Base-by-base conservation (phyloP, 176 grass and related monocot species). In the Cenchrus purpureus region DNA sequence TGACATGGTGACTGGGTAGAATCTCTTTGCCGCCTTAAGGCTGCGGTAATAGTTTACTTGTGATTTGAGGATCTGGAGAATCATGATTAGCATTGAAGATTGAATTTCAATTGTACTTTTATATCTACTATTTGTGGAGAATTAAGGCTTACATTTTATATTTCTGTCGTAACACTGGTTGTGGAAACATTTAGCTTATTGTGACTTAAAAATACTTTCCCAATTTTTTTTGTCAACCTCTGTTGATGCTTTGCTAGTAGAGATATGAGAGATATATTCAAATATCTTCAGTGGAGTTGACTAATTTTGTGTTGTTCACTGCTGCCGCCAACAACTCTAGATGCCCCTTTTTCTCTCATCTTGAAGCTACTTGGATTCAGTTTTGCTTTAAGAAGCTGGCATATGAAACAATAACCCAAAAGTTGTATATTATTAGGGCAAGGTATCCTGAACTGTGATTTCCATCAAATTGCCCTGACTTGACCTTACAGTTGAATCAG, bases 81-180 rank as follows among this genome's bases (percentile, higher is more conserved):
- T 75, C 71, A 53, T 74, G 48, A 75, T 53, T 84, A 66, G 4
- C 1, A 49, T 84, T 84, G 37, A 83, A 67, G 14, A 57, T 68
- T 77, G 22, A 71, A 60, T 31, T 86, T 79, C 13, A 71, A 29
- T 51, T 40, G 76, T 86, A 49, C 55, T 52, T 48, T 65, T 40
- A 14, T 43, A 43, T 43, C 25, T 25, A 25, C 42, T 44, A 53
- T 67, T 54, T 70, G 52, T 71, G 11, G 42, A 71, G 4, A 82
- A 79, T 40, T n/a, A 43, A 59, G 11, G 22, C 45, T 28, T 72
- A 28, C 54, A 48, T 59, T 82, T 71, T 60, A 49, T 81, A 70
- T 22, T 82, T 82, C 19, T 71, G 5, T 7, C 2, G 5, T 25
- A 25, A 25, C 25, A 25, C 25, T 25, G 25, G 25, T 25, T 25